These are phyloP conservation scores for Phytophthora fragariaefolia DNA, from an alignment of 352 stramenopile species.

Conservation along the genomic window DNA sequence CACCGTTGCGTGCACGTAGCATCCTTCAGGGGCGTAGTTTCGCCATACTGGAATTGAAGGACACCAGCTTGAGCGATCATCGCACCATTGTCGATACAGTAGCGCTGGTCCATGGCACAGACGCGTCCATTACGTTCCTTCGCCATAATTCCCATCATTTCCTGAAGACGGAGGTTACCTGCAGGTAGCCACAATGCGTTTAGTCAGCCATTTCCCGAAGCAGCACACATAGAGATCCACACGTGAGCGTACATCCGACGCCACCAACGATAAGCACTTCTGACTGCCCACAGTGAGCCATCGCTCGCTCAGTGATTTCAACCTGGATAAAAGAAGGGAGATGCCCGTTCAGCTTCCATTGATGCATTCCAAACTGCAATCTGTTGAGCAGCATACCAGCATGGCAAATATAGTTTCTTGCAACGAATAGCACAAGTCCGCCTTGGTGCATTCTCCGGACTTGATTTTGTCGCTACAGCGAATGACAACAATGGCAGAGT, in stretches of 20 bases:
- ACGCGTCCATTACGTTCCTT: slow-evolving; percentile 94
- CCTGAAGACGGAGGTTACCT: slow-evolving; percentile 87
- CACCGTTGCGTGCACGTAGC: slow-evolving; percentile 95
- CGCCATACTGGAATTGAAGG: slow-evolving; percentile 96
- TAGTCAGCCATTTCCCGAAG: too few species aligned
- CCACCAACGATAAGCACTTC: slow-evolving; percentile 99
- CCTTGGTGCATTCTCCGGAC: slow-evolving; percentile 91
- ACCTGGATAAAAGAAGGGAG: slow-evolving; percentile 67
- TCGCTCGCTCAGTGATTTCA: slow-evolving; percentile 99
- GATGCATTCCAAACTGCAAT: too few species aligned
- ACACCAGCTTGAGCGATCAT: slow-evolving; percentile 99
- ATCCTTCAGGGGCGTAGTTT: slow-evolving; percentile 91
- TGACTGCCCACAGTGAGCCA: slow-evolving; percentile 97
- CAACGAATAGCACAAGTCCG: slow-evolving; percentile 98
- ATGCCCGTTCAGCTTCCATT: too few species aligned
- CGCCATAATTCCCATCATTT: slow-evolving; percentile 99
- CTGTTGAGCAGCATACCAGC: too few species aligned
- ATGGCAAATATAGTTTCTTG: slow-evolving; percentile 99
- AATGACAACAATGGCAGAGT: background rate
- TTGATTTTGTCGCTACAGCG: slow-evolving; percentile 76
- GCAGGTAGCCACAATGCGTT: background rate
- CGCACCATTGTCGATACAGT: slow-evolving; percentile 99
- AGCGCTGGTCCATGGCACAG: slow-evolving; percentile 99
- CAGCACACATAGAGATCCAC: background rate
- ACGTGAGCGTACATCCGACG: slow-evolving; percentile 95